phyloP scores from a whole-genome alignment of 1,139 yeast species.

The Geotrichum restrictum region DNA sequence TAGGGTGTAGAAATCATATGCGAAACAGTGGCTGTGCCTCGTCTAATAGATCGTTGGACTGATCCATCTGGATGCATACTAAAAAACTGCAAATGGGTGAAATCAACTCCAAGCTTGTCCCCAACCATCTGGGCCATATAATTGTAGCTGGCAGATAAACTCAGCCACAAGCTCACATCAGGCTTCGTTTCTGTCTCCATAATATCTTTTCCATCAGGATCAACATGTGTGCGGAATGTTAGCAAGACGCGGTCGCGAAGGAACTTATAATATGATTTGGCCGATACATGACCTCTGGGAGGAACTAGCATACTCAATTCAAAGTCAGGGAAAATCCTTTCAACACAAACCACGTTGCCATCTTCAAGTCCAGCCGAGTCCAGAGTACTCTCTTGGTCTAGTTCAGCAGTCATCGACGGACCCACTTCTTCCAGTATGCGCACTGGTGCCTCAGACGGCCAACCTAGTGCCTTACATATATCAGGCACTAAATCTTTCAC shows the following conservation, averaged over 20 bases:
- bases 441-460: conserved; percentile 44
- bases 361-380: conserved; percentile 62
- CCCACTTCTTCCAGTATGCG: conserved; percentile 67
- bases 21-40: conserved; percentile 36
- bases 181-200: conserved; percentile 35
- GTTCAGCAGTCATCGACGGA: conserved; percentile 56
- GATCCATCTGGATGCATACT: conserved; percentile 38
- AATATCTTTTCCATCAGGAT: conserved; percentile 26
- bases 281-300: conserved; percentile 33
- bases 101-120: conserved; percentile 49
- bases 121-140: conserved; percentile 62
- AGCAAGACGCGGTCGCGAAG: conserved; percentile 65
- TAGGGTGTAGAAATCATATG: conserved; percentile 45
- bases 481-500: conserved; percentile 47
- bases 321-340: conserved; percentile 32
- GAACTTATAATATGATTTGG: conserved; percentile 57
- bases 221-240: conserved; percentile 48
- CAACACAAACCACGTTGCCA: conserved; percentile 79
- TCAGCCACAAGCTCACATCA: conserved; percentile 64
- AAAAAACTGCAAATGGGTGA: conserved; percentile 57
- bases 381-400: conserved; percentile 45
- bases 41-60: conserved; percentile 40
- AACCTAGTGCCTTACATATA: conserved; percentile 47
- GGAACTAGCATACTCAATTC: conserved; percentile 18
- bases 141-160: conserved; percentile 55